Conservation (phyloP, 306 rosid species). For the Pachyrhizus erosus region DNA sequence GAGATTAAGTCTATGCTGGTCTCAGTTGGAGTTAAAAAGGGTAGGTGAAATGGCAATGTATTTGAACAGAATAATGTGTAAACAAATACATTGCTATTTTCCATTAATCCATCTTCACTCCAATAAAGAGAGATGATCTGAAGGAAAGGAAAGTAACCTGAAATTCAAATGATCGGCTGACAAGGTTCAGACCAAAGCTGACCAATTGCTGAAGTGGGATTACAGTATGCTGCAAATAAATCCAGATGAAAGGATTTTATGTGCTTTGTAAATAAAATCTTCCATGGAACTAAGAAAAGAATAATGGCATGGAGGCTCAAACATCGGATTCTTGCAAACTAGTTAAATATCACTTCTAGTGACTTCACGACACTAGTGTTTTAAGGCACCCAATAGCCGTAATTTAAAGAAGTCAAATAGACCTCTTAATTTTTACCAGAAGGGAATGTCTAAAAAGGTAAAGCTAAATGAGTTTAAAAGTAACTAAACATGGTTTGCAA, state of each 20-base stretch:
- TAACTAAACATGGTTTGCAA: neutral
- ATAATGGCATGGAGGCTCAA: neutral
- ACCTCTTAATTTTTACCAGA: neutral
- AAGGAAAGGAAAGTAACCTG: slow-evolving; percentile 60
- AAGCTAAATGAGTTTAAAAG: slow-evolving; percentile 5
- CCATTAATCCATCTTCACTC: slow-evolving; percentile 8
- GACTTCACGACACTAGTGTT: slow-evolving; percentile 22
- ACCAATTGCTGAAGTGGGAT: slow-evolving; percentile 89
- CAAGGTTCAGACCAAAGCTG: slow-evolving; percentile 90
- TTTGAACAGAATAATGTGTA: neutral
- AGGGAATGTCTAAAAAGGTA: neutral
- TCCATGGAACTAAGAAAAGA: neutral
- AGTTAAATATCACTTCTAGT: neutral
- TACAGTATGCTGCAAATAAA: slow-evolving; percentile 81
- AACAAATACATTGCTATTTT: neutral
- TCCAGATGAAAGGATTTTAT: slow-evolving; percentile 35
- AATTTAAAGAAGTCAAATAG: neutral
- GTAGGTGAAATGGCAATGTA: neutral
- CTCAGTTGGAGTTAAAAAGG: slow-evolving; percentile 5
- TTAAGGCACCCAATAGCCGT: slow-evolving; percentile 8
- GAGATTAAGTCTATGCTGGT: slow-evolving; percentile 14
- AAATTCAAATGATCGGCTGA: slow-evolving; percentile 92
- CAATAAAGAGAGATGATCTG: neutral
- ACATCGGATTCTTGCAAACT: neutral
- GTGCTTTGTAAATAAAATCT: slow-evolving; percentile 18